phyloP scores from a whole-genome alignment of 805 yeast genomes.

The Lachancea mirantina region DNA sequence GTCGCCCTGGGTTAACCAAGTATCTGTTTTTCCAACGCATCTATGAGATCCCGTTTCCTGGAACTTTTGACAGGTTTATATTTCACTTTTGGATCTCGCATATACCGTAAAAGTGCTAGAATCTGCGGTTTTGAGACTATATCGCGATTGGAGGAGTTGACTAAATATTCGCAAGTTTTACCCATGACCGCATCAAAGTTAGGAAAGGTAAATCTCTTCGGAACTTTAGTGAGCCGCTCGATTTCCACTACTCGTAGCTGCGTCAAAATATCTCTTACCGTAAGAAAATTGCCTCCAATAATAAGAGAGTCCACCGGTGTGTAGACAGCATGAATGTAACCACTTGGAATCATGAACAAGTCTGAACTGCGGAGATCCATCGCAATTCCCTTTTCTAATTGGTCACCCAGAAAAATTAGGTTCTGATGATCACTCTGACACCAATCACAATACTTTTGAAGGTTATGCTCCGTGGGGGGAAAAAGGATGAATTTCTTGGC shows the following conservation, averaged over 20 bases:
- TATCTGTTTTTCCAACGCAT: conserved; percentile 6
- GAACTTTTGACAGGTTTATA: conserved; percentile 15
- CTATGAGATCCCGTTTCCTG: conserved; percentile 13
- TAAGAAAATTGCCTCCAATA: conserved; percentile 82
- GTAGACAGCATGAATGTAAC: conserved; percentile 88
- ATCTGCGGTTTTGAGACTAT: conserved; percentile 8
- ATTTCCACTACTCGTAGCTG: conserved; percentile 57
- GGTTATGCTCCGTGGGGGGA: conserved; percentile 66
- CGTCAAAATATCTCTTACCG: conserved; percentile 51
- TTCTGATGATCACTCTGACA: conserved; percentile 54
- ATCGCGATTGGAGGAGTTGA: no score
- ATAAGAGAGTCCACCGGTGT: conserved; percentile 77
- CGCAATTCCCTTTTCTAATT: conserved; percentile 43
- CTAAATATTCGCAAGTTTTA: conserved; percentile 19
- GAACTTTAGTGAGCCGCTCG: conserved; percentile 65
- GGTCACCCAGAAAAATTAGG: conserved; percentile 56
- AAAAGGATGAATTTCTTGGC: conserved; percentile 64
- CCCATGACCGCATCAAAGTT: conserved; percentile 55
- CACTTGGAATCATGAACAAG: conserved; percentile 75
- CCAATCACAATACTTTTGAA: conserved; percentile 63
- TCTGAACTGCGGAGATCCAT: conserved; percentile 58
- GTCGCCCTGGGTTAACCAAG: no score
- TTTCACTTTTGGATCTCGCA: conserved; percentile 13
- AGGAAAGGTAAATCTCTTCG: conserved; percentile 71
- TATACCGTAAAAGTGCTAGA: conserved; percentile 11